Conservation (phyloP, 2,329 filamentous ascomycete genomes). For the Sclerotinia borealis region DNA sequence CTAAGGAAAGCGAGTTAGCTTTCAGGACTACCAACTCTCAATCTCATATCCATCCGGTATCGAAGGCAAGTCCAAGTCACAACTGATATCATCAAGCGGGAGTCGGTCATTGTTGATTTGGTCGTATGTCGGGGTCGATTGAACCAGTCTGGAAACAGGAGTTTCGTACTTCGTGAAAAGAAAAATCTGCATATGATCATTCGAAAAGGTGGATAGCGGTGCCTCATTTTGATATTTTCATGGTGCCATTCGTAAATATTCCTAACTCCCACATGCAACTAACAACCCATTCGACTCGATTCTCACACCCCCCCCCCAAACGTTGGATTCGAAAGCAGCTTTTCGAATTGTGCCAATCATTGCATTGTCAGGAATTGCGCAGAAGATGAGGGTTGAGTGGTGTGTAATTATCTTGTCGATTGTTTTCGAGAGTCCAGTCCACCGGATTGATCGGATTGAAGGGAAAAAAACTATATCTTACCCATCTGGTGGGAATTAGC, state of each 20-base stretch:
- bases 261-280: neutral
- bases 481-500: conserved; percentile 49
- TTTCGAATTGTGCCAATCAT: neutral
- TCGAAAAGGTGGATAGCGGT: neutral
- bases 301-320: neutral
- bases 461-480: conserved; percentile 41
- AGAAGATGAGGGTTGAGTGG: neutral
- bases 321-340: neutral
- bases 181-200: neutral
- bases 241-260: neutral
- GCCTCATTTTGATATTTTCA: neutral
- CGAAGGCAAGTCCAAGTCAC: neutral
- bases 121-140: neutral
- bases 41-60: neutral
- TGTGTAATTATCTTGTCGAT: neutral
- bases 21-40: neutral
- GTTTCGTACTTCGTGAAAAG: neutral
- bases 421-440: neutral
- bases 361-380: neutral
- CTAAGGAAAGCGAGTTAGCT: conserved; percentile 45
- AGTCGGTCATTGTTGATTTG: neutral
- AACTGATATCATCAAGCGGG: neutral
- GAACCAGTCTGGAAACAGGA: neutral
- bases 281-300: neutral
- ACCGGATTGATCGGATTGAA: neutral